Conservation (phyloP, 345 rosid species). For the Cardamine chenopodiifolia region DNA sequence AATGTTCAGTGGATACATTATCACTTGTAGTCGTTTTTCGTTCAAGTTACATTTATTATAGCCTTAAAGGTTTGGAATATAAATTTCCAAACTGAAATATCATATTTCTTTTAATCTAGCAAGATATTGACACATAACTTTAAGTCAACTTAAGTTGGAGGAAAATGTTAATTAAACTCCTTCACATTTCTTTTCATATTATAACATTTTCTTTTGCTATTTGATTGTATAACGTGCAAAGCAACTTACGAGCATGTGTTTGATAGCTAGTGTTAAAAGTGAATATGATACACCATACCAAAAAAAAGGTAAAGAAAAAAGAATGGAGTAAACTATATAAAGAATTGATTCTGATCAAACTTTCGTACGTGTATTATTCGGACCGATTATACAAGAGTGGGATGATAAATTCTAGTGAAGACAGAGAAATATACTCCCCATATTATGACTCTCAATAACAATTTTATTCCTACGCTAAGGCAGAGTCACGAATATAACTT, state of each 20-base stretch:
- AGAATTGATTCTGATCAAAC: constrained; percentile 35
- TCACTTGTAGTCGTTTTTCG: neutral
- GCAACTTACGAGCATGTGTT: neutral
- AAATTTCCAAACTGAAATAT: neutral
- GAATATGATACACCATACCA: neutral
- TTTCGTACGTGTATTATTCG: constrained; percentile 40
- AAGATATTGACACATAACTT: neutral
- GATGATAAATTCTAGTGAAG: constrained; percentile 15
- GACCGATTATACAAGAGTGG: neutral
- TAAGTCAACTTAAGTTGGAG: neutral
- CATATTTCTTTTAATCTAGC: neutral
- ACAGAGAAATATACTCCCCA: constrained; percentile 15
- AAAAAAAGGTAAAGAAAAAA: neutral
- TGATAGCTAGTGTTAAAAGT: neutral
- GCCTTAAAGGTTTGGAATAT: neutral
- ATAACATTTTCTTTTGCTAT: neutral
- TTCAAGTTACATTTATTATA: neutral
- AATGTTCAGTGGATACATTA: neutral
- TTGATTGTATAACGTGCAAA: neutral
- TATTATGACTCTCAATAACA: neutral
- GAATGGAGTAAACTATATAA: constrained; percentile 19
- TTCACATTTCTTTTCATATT: neutral
- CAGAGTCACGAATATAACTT: constrained; percentile 31
- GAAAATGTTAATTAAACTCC: neutral
- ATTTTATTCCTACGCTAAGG: constrained; percentile 36